phyloP scores from a whole-genome alignment of 2,329 filamentous ascomycete species.

The Pseudogymnoascus sp. region DNA sequence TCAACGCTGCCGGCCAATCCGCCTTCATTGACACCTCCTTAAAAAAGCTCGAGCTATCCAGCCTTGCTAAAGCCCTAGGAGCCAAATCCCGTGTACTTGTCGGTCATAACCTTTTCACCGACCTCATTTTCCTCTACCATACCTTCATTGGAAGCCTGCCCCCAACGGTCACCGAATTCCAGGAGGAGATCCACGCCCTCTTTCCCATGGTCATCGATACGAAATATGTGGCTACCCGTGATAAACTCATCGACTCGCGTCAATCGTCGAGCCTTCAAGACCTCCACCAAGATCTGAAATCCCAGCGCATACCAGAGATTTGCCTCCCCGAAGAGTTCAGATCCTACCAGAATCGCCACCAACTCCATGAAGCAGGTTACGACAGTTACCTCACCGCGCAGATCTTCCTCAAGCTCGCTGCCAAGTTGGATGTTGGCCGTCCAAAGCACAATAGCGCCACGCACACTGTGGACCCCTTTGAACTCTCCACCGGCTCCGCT shows the following conservation, averaged over 20 bases:
- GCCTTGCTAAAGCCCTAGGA: conserved; percentile 25
- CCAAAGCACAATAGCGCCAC: neutral
- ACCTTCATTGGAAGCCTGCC: conserved; percentile 55
- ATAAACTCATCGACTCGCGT: neutral
- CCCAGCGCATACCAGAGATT: conserved; percentile 36
- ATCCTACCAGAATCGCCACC: conserved; percentile 9
- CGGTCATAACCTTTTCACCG: conserved; percentile 59
- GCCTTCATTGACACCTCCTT: conserved; percentile 18
- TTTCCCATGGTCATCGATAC: conserved; percentile 50
- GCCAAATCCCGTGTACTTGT: conserved; percentile 38
- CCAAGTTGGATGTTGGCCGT: conserved; percentile 19
- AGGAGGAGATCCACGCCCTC: conserved; percentile 39
- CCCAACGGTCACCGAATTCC: conserved; percentile 45
- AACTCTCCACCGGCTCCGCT: neutral
- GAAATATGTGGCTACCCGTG: conserved; percentile 45
- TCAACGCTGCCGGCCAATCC: conserved; percentile 29
- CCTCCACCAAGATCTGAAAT: conserved; percentile 37
- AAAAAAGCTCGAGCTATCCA: conserved; percentile 15
- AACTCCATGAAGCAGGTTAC: conserved; percentile 51
- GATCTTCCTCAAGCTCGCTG: conserved; percentile 32
- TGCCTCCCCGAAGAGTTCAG: conserved; percentile 9
- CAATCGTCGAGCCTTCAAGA: conserved; percentile 37
- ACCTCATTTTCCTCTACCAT: conserved; percentile 57
- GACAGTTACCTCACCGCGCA: conserved; percentile 43
- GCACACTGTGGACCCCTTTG: neutral